phyloP scores from a whole-genome alignment of 305 asterid genomes.

The Solanum hybrid region DNA sequence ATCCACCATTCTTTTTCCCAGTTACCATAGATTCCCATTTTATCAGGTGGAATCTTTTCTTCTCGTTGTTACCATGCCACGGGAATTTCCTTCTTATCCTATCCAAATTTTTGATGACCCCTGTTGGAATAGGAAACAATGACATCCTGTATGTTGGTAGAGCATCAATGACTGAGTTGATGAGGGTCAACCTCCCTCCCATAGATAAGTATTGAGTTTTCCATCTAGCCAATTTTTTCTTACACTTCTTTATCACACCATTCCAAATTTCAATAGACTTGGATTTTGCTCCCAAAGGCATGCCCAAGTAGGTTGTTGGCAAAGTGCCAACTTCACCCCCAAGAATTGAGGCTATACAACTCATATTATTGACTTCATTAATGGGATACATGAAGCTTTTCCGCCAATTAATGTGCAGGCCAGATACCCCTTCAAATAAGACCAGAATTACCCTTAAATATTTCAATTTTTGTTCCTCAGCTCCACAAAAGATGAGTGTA shows the following conservation, averaged over 20 bases:
- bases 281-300: neutral
- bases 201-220: too few species aligned
- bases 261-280: too few species aligned
- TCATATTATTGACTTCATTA: neutral
- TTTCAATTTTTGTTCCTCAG: neutral
- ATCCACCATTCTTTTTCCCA: neutral
- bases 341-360: neutral
- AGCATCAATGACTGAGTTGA: too few species aligned
- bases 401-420: neutral
- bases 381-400: neutral
- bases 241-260: too few species aligned
- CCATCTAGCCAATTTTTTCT: too few species aligned
- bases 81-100: too few species aligned
- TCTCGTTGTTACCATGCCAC: neutral
- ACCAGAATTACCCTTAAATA: neutral
- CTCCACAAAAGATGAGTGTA: neutral
- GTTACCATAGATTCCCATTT: too few species aligned
- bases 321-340: neutral
- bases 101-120: too few species aligned
- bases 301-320: neutral
- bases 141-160: too few species aligned
- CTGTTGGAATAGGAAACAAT: too few species aligned
- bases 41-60: too few species aligned
- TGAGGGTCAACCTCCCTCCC: too few species aligned
- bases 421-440: neutral